phyloP scores from a whole-genome alignment of 1,284 basidiomycete species.

The Cutaneotrichosporon spelunceum region DNA sequence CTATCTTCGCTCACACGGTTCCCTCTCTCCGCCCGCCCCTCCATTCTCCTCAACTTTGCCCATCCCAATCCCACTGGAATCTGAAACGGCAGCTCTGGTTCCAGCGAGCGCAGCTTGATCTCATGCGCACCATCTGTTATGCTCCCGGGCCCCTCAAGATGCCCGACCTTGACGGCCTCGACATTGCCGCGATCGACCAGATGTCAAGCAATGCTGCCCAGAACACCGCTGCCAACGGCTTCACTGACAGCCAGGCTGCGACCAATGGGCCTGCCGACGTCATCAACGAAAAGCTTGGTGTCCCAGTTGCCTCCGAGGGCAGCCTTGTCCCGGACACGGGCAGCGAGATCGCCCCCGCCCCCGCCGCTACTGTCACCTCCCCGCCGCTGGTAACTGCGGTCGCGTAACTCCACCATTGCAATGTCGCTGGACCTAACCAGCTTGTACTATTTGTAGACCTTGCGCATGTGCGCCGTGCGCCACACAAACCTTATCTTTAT shows the following conservation, averaged over 20 bases:
- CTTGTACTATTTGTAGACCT: neutral
- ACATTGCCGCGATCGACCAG: neutral
- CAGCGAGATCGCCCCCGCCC: neutral
- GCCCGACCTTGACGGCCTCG: constrained; percentile 33
- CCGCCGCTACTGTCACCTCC: neutral
- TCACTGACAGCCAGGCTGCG: neutral
- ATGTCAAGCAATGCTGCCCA: neutral
- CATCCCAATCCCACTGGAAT: constrained; percentile 2
- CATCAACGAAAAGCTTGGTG: neutral
- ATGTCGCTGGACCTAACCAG: neutral
- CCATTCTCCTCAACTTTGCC: constrained; percentile 2
- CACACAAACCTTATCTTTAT: neutral
- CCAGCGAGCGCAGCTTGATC: constrained; percentile 42
- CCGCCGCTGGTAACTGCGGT: neutral
- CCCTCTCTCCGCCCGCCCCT: constrained; percentile 23
- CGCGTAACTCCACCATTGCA: neutral
- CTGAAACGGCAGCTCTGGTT: constrained; percentile 34
- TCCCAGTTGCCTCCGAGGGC: neutral
- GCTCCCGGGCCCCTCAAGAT: constrained; percentile 40
- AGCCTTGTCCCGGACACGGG: neutral
- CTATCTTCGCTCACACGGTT: constrained; percentile 42
- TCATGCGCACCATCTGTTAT: constrained; percentile 44
- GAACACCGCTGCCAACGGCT: neutral
- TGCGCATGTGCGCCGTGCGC: neutral
- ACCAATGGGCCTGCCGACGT: neutral